A percentile compares a stretch with the other conserved stretches of the same genome.
Evolutionary conservation across 2,329 filamentous ascomycete species (phyloP).

Genomic region (Fusarium sp.): DNA sequence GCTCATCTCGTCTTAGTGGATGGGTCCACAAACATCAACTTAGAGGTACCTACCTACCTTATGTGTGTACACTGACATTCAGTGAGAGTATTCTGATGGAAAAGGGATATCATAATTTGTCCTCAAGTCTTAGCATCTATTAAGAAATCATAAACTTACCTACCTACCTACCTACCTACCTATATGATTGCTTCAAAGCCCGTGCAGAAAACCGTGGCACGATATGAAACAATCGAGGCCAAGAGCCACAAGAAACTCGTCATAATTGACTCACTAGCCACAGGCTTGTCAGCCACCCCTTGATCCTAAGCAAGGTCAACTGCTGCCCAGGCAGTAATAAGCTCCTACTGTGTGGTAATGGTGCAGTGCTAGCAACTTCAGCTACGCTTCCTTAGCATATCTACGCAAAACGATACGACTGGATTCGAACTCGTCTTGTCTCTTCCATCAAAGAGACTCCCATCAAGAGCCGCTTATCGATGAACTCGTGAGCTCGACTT

Average conservation of each 20-base stretch:
- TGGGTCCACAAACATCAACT: neutral
- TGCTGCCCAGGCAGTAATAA: slow-evolving; percentile 31
- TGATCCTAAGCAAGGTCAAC: slow-evolving; percentile 25
- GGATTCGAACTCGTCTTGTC: neutral
- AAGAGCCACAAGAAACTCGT: slow-evolving; percentile 28
- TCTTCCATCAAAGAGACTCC: neutral
- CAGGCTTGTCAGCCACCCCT: slow-evolving; percentile 14
- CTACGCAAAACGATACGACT: slow-evolving; percentile 1
- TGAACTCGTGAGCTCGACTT: slow-evolving; percentile 11
- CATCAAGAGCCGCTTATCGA: slow-evolving; percentile 5
- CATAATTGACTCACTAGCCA: slow-evolving; percentile 17
- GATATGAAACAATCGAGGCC: slow-evolving; percentile 3
- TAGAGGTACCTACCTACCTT: neutral
- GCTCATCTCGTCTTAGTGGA: slow-evolving; percentile 5
- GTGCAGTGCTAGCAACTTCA: slow-evolving; percentile 26
- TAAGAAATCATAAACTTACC: too few species aligned
- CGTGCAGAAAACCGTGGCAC: too few species aligned
- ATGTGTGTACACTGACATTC: too few species aligned
- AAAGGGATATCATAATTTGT: neutral
- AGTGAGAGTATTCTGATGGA: too few species aligned
- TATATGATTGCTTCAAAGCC: neutral
- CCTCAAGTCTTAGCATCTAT: neutral
- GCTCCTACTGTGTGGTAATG: slow-evolving; percentile 15
- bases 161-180: too few species aligned
- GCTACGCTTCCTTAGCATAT: slow-evolving; percentile 1